Conservation (phyloP, 495 filamentous ascomycete genomes). For the Podospora conica region DNA sequence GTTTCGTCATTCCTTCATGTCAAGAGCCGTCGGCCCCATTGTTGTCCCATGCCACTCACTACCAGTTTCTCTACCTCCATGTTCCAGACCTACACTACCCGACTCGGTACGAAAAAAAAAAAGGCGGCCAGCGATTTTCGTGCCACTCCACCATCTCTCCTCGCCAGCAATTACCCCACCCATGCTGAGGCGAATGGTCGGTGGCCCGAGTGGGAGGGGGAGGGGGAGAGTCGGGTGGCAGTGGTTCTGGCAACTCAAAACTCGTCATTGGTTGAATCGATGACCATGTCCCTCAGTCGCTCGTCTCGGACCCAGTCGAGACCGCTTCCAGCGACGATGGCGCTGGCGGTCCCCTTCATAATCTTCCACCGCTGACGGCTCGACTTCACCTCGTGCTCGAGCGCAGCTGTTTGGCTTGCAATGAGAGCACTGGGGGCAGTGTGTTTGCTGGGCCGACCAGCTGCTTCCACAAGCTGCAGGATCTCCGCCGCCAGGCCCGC, state of each 20-base stretch:
- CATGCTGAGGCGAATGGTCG: background rate
- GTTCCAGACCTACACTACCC: background rate
- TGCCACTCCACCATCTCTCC: background rate
- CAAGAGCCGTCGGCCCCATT: background rate
- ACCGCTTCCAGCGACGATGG: constrained; percentile 74
- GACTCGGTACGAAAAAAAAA: background rate
- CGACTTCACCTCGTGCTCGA: constrained; percentile 50
- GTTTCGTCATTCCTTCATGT: background rate
- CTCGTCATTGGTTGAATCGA: constrained; percentile 52
- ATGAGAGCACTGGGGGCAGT: constrained; percentile 45
- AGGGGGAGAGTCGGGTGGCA: background rate
- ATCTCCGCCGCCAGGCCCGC: constrained; percentile 54
- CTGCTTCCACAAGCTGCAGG: constrained; percentile 53
- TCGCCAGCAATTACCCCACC: background rate
- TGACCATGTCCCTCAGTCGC: constrained; percentile 61
- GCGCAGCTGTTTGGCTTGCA: constrained; percentile 43
- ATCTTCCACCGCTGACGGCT: constrained; percentile 61
- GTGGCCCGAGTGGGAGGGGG: background rate
- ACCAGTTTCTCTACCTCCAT: background rate
- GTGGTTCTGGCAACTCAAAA: constrained; percentile 25
- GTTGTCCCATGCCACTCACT: background rate
- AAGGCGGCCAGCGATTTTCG: background rate
- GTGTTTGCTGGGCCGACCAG: constrained; percentile 44
- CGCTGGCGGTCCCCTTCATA: constrained; percentile 68
- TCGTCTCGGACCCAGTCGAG: constrained; percentile 75